Conservation (phyloP, 1,139 yeast species). For the Hemisphaericaspora lyxosophila region DNA sequence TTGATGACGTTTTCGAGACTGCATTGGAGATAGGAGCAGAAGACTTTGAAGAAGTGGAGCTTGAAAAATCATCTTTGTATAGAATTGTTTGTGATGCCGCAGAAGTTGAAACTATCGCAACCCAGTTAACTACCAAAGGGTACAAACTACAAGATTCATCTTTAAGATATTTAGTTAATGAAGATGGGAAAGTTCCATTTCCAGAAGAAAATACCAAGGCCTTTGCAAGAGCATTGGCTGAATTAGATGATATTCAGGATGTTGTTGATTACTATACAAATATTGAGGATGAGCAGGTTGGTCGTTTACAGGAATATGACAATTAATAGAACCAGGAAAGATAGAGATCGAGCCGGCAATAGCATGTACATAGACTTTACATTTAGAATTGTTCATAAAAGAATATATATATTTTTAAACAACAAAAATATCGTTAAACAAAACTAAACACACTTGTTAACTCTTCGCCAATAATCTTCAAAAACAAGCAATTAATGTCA, state of each 20-base stretch:
- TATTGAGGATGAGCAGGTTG: conserved; percentile 25
- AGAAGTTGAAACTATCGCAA: conserved; percentile 62
- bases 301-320: conserved; percentile 1
- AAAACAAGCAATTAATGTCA: neutral
- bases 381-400: neutral
- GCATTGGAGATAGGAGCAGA: conserved; percentile 83
- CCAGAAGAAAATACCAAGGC: conserved; percentile 51
- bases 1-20: conserved; percentile 69
- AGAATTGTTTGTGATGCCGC: conserved; percentile 57
- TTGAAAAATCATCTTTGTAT: conserved; percentile 39
- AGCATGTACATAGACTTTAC: neutral
- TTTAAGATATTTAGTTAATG: conserved; percentile 64
- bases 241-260: conserved; percentile 75
- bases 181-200: conserved; percentile 57
- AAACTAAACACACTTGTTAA: neutral
- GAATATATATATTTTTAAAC: neutral
- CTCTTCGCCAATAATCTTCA: neutral
- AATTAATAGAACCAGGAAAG: too few species aligned
- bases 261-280: conserved; percentile 75
- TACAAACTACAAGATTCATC: conserved; percentile 70
- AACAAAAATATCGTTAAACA: neutral
- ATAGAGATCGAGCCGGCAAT: too few species aligned
- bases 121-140: conserved; percentile 50
- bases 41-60: conserved; percentile 61
- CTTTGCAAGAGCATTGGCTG: conserved; percentile 57